Evolutionary conservation across 2,329 filamentous ascomycete genomes (phyloP).

Genomic region (Venturia nashicola): DNA sequence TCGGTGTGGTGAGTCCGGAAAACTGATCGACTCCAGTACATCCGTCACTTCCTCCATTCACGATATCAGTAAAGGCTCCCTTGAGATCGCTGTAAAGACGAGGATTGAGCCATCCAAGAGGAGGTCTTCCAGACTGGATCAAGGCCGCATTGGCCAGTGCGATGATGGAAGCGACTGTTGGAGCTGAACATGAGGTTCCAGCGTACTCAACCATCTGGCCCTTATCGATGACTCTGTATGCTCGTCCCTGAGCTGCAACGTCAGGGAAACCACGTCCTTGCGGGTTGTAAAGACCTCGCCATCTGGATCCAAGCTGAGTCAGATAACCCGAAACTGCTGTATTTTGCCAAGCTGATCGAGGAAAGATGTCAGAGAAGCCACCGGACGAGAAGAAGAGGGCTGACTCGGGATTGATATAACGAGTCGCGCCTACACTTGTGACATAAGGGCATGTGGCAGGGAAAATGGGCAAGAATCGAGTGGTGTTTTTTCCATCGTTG

Average conservation of each 20-base stretch:
- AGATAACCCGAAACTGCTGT: not conserved
- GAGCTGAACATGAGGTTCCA: conserved; percentile 17
- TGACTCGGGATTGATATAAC: conserved; percentile 16
- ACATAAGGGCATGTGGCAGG: conserved; percentile 36
- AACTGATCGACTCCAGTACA: conserved; percentile 15
- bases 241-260: conserved; percentile 10
- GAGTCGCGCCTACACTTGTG: conserved; percentile 27
- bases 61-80: conserved; percentile 17
- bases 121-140: conserved; percentile 30
- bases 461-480: conserved; percentile 32
- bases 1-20: conserved; percentile 1
- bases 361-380: conserved; percentile 33
- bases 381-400: not conserved
- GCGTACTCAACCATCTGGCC: not conserved
- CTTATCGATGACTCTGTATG: conserved; percentile 7
- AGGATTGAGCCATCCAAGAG: conserved; percentile 43
- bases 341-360: conserved; percentile 13
- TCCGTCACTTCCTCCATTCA: conserved; percentile 21
- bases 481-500: conserved; percentile 32
- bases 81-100: conserved; percentile 32
- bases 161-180: conserved; percentile 42
- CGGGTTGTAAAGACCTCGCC: conserved; percentile 15
- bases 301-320: conserved; percentile 14
- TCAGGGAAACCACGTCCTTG: conserved; percentile 11
- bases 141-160: conserved; percentile 46